phyloP scores from a whole-genome alignment of 2,329 filamentous ascomycete species.

The Orbilia javanica region DNA sequence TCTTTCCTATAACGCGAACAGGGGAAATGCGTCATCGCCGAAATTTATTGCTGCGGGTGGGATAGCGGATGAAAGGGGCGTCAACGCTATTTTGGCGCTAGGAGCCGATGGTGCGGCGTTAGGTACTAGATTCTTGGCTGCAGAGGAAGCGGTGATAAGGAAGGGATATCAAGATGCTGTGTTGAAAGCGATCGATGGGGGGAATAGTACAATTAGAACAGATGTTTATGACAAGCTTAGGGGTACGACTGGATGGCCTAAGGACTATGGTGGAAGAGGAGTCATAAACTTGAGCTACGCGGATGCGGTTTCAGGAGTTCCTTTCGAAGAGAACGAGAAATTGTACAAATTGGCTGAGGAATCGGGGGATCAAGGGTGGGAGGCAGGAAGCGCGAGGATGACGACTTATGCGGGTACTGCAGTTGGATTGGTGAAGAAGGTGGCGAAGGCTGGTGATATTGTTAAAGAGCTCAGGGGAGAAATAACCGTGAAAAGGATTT shows the following conservation, averaged over 20 bases:
- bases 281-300: conserved; percentile 71
- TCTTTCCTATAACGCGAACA: neutral
- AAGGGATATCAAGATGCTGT: conserved; percentile 69
- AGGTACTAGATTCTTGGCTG: conserved; percentile 69
- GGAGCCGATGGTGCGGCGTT: conserved; percentile 67
- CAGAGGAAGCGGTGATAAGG: conserved; percentile 67
- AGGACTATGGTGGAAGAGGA: conserved; percentile 71
- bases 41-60: conserved; percentile 63
- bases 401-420: conserved; percentile 75
- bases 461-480: conserved; percentile 68
- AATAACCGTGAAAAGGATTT: neutral
- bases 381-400: conserved; percentile 65
- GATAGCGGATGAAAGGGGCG: conserved; percentile 64
- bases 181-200: conserved; percentile 68
- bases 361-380: conserved; percentile 67
- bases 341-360: conserved; percentile 68
- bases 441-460: conserved; percentile 70
- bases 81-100: conserved; percentile 64
- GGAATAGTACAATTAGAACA: conserved; percentile 68
- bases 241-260: conserved; percentile 73
- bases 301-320: conserved; percentile 65
- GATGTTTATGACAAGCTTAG: conserved; percentile 70
- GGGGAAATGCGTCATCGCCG: neutral
- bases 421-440: conserved; percentile 71
- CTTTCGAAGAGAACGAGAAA: conserved; percentile 65